Base-by-base conservation (phyloP, 768 basidiomycete genomes). In the Tricholoma furcatifolium region DNA sequence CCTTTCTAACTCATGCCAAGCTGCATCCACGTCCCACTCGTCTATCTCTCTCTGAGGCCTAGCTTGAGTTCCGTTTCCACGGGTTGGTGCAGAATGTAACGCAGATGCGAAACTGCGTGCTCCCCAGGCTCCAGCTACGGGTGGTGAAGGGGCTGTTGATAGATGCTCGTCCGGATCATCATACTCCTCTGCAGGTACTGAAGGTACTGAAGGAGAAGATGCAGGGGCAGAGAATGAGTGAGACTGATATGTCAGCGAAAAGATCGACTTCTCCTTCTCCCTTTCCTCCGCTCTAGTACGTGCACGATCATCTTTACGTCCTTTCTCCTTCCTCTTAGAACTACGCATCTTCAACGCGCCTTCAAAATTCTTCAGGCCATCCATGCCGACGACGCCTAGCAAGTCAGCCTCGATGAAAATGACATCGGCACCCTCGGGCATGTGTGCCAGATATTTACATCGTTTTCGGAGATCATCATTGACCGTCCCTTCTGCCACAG, bases 391-490 rank as follows among this genome's bases (percentile, higher is more conserved):
- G 32, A 95, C 88, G 6, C 74, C 76, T 52, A 80, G 76, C 15
- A 98, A 73, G 64, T 96, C 88, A 7, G 92, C 84, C 69, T 99
- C 95, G 49, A 98, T 75, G 69, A 98, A 98, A 20, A 93, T 87
- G 41, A 98, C 92, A 62, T 98, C 95, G 34, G 92, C 87, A 40
- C 91, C 87, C 52, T 92, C 87, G 1, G 95, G 91, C 60, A 98
- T 78, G 68, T 98, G 95, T 3, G 84, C 84, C 56, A 99, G 86
- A 68, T 98, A 98, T 66, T 95, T 96, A 77, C 93, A 98, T 30
- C 95, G 86, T 69, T 93, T 91, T 43, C 95, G 85, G 23, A 99
- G 75, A 55, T 97, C 94, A 55, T 95, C 94, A 67, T 96, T 91
- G 59, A 99, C 87, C 0, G 88, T 82, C 40, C 89, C 82, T 65